These are phyloP conservation scores for Cenococcum geophilum DNA, from an alignment of 495 filamentous ascomycete species.

Conservation along the genomic window DNA sequence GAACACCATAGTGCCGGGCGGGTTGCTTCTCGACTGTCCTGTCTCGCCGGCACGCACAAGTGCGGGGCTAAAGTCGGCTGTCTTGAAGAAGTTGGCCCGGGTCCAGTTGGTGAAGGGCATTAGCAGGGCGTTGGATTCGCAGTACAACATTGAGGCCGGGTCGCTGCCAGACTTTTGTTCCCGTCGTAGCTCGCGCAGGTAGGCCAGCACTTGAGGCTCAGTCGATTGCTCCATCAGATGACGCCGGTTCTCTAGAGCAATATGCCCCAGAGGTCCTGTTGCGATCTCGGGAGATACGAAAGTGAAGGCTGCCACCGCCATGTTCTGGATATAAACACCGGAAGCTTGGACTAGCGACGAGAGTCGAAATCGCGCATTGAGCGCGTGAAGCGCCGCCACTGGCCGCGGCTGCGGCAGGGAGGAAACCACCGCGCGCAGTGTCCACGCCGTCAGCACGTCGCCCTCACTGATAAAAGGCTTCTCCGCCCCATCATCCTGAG, in stretches of 20 bases:
- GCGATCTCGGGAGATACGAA: conserved; percentile 11
- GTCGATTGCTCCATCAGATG: conserved; percentile 11
- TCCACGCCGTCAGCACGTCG: conserved; percentile 42
- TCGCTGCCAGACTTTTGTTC: neutral
- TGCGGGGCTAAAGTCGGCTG: conserved; percentile 12
- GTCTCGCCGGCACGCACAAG: too few species aligned
- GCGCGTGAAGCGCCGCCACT: conserved; percentile 10
- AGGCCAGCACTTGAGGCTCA: conserved; percentile 13
- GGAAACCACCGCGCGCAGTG: conserved; percentile 23
- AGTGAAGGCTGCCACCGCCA: conserved; percentile 9
- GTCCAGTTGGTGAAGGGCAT: conserved; percentile 19
- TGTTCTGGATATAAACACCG: conserved; percentile 17
- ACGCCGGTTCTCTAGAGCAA: conserved; percentile 14
- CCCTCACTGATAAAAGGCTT: conserved; percentile 43
- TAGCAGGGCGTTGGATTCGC: conserved; percentile 11
- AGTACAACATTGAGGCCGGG: conserved; percentile 4
- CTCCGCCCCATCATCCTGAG: conserved; percentile 18
- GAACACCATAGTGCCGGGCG: conserved; percentile 12
- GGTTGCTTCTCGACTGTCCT: conserved; percentile 8
- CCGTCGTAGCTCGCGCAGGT: conserved; percentile 8
- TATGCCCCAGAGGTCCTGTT: conserved; percentile 6
- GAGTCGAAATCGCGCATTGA: conserved; percentile 17
- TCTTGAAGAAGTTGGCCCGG: conserved; percentile 5
- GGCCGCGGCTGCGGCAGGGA: conserved; percentile 16
- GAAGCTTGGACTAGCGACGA: conserved; percentile 6